Conservation (phyloP, 129 eudicot species). For the sunflower (Helianthus annuus) region DNA sequence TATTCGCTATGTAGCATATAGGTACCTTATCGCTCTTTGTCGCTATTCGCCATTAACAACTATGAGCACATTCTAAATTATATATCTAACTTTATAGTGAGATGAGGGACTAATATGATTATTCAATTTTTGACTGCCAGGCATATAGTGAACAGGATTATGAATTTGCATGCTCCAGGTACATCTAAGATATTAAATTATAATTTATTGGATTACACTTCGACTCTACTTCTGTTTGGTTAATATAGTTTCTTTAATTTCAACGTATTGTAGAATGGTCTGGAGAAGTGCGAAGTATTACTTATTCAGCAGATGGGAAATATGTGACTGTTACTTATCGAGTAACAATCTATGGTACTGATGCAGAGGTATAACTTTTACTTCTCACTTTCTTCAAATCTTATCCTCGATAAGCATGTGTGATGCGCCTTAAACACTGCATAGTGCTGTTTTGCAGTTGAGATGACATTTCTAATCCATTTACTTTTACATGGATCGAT, state of each 20-base stretch:
- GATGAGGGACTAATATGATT: constrained; percentile 8
- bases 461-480: not conserved
- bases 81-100: not conserved
- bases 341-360: constrained; percentile 90
- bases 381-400: constrained; percentile 2
- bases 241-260: not conserved
- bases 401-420: not conserved
- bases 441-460: not conserved
- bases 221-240: not conserved
- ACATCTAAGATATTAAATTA: constrained; percentile 19
- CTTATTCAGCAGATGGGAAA: constrained; percentile 79
- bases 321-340: constrained; percentile 90
- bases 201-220: not conserved
- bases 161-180: constrained; percentile 99
- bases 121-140: constrained; percentile 35
- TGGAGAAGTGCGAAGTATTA: constrained; percentile 88
- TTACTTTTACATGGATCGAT: not conserved
- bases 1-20: too few relatives aligned
- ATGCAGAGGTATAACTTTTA: constrained; percentile 77
- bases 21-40: too few relatives aligned
- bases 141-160: constrained; percentile 87
- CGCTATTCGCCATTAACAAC: too few relatives aligned
- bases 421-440: not conserved
- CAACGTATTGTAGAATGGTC: constrained; percentile 76
- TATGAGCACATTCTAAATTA: not conserved